Conservation (phyloP, 163 green algal species). For the Coccomyxa subellipsoidea region DNA sequence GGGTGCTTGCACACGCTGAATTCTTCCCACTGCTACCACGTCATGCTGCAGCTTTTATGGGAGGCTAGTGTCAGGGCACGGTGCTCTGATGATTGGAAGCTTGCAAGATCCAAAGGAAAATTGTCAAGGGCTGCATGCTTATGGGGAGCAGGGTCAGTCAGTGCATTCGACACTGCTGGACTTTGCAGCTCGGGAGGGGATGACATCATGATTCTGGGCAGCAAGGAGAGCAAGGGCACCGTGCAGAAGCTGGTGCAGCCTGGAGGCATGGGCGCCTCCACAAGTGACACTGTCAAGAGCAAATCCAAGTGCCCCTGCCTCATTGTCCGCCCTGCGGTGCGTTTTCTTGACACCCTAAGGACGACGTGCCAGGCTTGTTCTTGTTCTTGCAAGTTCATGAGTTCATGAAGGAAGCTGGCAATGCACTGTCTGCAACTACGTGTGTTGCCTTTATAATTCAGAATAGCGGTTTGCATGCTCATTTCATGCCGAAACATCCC, state of each 20-base stretch:
- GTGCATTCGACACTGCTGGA: slow-evolving; percentile 24
- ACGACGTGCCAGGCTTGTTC: too few species aligned
- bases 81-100: too few species aligned
- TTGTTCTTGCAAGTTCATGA: too few species aligned
- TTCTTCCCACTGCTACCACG: background rate
- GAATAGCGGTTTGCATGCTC: too few species aligned
- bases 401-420: too few species aligned
- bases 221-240: slow-evolving; percentile 16
- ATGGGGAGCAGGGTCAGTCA: background rate
- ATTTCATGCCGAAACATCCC: too few species aligned
- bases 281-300: slow-evolving; percentile 22
- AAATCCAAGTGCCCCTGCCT: slow-evolving; percentile 19
- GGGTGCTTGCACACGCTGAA: background rate
- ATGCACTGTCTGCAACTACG: too few species aligned
- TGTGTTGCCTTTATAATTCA: too few species aligned
- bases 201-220: slow-evolving; percentile 33
- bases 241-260: slow-evolving; percentile 21
- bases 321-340: slow-evolving; percentile 24
- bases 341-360: too few species aligned
- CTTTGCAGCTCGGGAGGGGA: slow-evolving; percentile 16
- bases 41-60: background rate
- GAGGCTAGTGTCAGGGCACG: too few species aligned
- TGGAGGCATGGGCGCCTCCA: slow-evolving; percentile 1
- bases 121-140: background rate
- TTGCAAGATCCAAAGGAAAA: too few species aligned